Percentiles rank a stretch among this genome's conserved stretches.
Evolutionary conservation across 805 yeast genomes (phyloP).

Genomic region (Metschnikowia arizonensis): DNA sequence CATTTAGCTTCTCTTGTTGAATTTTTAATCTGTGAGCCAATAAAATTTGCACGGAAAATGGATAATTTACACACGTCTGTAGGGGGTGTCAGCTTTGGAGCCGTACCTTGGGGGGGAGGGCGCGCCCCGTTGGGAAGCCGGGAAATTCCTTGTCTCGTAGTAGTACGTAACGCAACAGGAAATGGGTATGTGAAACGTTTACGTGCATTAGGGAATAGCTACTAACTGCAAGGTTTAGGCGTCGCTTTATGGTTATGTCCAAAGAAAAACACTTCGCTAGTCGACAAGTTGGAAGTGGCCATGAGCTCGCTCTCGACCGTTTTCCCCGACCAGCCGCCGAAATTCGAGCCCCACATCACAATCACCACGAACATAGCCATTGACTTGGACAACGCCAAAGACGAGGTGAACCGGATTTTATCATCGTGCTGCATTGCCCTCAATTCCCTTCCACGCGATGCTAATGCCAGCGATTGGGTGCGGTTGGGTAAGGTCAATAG

Average conservation of each 20-base stretch:
- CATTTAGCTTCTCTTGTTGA: background rate
- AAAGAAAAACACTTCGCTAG: constrained; percentile 45
- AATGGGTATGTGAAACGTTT: constrained; percentile 12
- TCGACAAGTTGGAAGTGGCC: constrained; percentile 54
- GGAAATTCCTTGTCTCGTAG: background rate
- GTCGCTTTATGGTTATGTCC: constrained; percentile 80
- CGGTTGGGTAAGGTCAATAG: constrained; percentile 41
- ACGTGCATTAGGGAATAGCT: background rate
- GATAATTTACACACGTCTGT: background rate
- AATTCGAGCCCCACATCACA: constrained; percentile 74
- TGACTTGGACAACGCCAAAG: constrained; percentile 35
- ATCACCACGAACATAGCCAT: constrained; percentile 58
- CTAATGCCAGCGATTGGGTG: constrained; percentile 36
- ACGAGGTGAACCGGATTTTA: constrained; percentile 57
- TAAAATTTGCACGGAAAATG: too few relatives aligned
- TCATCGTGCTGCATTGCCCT: constrained; percentile 57
- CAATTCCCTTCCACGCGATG: constrained; percentile 31
- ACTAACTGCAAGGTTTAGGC: constrained; percentile 23
- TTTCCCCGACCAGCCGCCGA: constrained; percentile 64
- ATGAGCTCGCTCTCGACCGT: constrained; percentile 64
- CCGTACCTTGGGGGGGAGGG: too few relatives aligned
- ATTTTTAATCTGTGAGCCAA: too few relatives aligned
- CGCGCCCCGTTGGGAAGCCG: constrained; percentile 3
- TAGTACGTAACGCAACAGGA: background rate
- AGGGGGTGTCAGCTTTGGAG: background rate